Conservation (phyloP, 2,329 filamentous ascomycete species). For the Alternaria longipes region DNA sequence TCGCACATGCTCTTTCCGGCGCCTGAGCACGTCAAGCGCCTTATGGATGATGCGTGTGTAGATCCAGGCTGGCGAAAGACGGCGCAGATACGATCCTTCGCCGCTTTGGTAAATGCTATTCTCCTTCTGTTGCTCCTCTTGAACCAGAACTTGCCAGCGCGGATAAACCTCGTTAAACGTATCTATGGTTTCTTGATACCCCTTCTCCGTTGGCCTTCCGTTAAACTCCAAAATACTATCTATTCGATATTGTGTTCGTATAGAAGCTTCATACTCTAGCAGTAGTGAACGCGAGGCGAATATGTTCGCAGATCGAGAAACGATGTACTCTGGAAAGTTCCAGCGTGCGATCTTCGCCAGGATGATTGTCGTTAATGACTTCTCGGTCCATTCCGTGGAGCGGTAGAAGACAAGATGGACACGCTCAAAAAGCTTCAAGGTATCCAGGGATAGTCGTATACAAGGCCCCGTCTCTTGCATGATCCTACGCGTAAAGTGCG, state of each 20-base stretch:
- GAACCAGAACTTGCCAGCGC: conserved; percentile 78
- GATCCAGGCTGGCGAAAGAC: conserved; percentile 90
- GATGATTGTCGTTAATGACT: conserved; percentile 93
- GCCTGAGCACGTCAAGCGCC: conserved; percentile 77
- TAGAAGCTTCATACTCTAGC: conserved; percentile 87
- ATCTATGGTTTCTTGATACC: conserved; percentile 72
- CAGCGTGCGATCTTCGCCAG: conserved; percentile 86
- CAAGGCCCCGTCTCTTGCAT: conserved; percentile 81
- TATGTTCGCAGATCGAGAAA: conserved; percentile 88
- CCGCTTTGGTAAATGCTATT: conserved; percentile 78
- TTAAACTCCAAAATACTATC: conserved; percentile 85
- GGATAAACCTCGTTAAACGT: conserved; percentile 79
- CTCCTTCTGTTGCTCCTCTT: conserved; percentile 81
- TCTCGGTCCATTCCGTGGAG: conserved; percentile 96
- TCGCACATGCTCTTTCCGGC: conserved; percentile 79
- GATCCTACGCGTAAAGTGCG: conserved; percentile 80
- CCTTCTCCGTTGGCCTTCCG: conserved; percentile 71
- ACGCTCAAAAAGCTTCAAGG: conserved; percentile 86
- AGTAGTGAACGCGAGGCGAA: conserved; percentile 79
- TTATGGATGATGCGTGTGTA: conserved; percentile 96
- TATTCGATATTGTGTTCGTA: conserved; percentile 81
- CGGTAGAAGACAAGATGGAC: conserved; percentile 96
- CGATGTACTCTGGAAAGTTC: conserved; percentile 90
- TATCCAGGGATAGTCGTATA: conserved; percentile 76
- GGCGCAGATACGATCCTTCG: conserved; percentile 87